Percentiles rank a stretch among this genome's conserved stretches.
Conservation (phyloP, 2,329 filamentous ascomycete genomes). For the Pseudocercospora ulei region DNA sequence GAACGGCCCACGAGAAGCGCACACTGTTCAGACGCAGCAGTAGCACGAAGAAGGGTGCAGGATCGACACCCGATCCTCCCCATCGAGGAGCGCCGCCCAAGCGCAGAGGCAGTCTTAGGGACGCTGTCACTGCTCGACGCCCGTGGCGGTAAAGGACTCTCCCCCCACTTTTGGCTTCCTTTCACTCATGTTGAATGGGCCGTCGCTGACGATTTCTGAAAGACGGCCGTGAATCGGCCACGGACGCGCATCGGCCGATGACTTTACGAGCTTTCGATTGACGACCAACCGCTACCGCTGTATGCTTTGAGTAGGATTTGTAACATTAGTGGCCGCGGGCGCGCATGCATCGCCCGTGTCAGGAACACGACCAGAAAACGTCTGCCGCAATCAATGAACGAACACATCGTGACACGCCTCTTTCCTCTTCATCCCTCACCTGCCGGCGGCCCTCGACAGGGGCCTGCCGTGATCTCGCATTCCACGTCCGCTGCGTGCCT, state of each 20-base stretch:
- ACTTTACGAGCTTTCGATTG: slow-evolving; percentile 13
- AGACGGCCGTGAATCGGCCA: slow-evolving; percentile 6
- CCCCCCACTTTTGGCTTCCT: slow-evolving; percentile 1
- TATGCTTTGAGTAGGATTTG: slow-evolving; percentile 15
- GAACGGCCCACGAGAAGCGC: slow-evolving; percentile 15
- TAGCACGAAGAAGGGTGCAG: slow-evolving; percentile 13
- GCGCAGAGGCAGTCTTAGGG: slow-evolving; percentile 25
- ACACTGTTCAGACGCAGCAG: slow-evolving; percentile 20
- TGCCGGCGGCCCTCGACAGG: too few relatives aligned
- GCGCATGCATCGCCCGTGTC: slow-evolving; percentile 2
- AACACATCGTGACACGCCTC: too few relatives aligned
- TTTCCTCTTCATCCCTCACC: too few relatives aligned
- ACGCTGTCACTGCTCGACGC: slow-evolving; percentile 19
- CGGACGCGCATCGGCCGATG: slow-evolving; percentile 1
- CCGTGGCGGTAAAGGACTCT: slow-evolving; percentile 22
- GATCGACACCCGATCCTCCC: not conserved
- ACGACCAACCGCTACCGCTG: slow-evolving; percentile 6
- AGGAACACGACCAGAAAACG: not conserved
- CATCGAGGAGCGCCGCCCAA: slow-evolving; percentile 11
- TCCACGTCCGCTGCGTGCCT: too few relatives aligned
- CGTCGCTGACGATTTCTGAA: slow-evolving; percentile 10
- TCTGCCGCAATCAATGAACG: not conserved
- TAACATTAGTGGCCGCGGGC: slow-evolving; percentile 9
- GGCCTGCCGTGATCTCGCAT: too few relatives aligned
- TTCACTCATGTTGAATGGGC: not conserved